Evolutionary conservation across 2,329 filamentous ascomycete genomes (phyloP).

Genomic region (Thelonectria rubi): DNA sequence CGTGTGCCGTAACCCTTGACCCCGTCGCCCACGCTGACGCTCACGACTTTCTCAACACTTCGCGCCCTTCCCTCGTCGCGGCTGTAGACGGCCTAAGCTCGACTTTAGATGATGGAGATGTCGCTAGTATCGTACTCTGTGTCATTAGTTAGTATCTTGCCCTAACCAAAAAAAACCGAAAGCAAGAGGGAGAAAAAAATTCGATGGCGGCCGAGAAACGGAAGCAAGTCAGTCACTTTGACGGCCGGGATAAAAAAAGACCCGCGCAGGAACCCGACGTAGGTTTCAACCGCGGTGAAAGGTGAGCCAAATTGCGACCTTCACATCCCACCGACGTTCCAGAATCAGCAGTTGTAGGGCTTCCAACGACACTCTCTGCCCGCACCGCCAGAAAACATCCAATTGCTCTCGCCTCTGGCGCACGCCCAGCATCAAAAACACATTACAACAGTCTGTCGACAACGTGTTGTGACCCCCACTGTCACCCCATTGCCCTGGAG

Average conservation of each 20-base stretch:
- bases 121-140: constrained; percentile 2
- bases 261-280: constrained; percentile 9
- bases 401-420: constrained; percentile 14
- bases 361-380: background rate
- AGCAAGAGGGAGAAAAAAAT: background rate
- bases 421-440: constrained; percentile 8
- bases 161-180: constrained; percentile 18
- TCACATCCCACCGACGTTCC: constrained; percentile 6
- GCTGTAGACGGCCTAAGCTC: constrained; percentile 20
- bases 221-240: background rate
- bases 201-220: constrained; percentile 9
- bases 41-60: background rate
- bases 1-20: constrained; percentile 1
- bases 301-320: constrained; percentile 21
- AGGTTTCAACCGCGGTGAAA: constrained; percentile 15
- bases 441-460: constrained; percentile 31
- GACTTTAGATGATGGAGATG: background rate
- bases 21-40: constrained; percentile 5
- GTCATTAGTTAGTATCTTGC: constrained; percentile 6
- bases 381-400: constrained; percentile 13
- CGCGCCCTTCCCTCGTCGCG: background rate
- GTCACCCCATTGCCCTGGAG: constrained; percentile 37
- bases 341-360: constrained; percentile 9
- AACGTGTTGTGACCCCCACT: constrained; percentile 43
- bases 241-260: constrained; percentile 17